phyloP scores from a whole-genome alignment of 805 yeast genomes.

The Peterozyma xylosa region DNA sequence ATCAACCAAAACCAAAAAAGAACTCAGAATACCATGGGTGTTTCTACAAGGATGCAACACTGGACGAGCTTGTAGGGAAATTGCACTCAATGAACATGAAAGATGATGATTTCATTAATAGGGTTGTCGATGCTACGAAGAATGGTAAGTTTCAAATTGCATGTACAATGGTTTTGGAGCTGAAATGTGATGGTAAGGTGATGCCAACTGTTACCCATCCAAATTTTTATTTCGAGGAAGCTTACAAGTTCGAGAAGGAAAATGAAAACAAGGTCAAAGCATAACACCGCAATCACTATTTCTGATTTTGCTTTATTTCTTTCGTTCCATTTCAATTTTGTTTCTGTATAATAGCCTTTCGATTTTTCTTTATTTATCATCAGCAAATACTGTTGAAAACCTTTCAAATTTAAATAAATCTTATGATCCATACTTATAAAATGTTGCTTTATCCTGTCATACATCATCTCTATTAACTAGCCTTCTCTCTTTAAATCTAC shows the following conservation, averaged over 20 bases:
- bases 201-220: conserved; percentile 10
- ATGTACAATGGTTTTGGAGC: conserved; percentile 82
- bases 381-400: no score
- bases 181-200: conserved; percentile 9
- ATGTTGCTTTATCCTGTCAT: neutral
- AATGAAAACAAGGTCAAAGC: no score
- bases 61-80: conserved; percentile 52
- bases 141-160: conserved; percentile 76
- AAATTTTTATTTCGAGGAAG: conserved; percentile 8
- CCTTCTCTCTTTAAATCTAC: conserved; percentile 62
- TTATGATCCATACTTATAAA: no score
- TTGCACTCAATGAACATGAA: conserved; percentile 59
- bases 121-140: conserved; percentile 60
- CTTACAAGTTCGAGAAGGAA: conserved; percentile 5
- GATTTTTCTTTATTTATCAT: no score
- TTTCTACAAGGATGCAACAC: conserved; percentile 72
- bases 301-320: no score
- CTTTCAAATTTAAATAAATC: no score
- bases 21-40: conserved; percentile 82
- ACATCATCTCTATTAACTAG: conserved; percentile 6
- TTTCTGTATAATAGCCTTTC: no score
- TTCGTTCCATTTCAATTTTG: no score
- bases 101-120: conserved; percentile 47
- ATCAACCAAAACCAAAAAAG: conserved; percentile 59
- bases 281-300: no score